Percentiles rank a stretch among this genome's conserved stretches.
Conservation (phyloP, 352 stramenopile species). For the Globisporangium splendens region DNA sequence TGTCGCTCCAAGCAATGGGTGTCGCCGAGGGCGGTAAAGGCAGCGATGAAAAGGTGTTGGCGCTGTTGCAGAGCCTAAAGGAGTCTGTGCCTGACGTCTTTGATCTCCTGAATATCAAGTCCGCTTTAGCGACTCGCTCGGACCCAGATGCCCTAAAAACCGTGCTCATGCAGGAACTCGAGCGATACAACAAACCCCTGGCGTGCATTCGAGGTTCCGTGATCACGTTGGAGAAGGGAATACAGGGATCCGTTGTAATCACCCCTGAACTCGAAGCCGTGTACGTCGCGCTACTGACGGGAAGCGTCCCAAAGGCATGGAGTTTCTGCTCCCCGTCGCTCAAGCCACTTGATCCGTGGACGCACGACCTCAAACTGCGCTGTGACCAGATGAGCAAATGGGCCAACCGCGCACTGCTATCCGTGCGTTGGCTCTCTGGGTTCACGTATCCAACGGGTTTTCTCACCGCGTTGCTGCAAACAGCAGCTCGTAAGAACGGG, state of each 20-base stretch:
- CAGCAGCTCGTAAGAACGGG: slow-evolving; percentile 91
- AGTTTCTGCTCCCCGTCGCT: slow-evolving; percentile 93
- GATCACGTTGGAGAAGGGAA: slow-evolving; percentile 85
- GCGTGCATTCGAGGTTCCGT: slow-evolving; percentile 76
- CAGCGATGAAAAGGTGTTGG: slow-evolving; percentile 89
- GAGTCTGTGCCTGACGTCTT: slow-evolving; percentile 90
- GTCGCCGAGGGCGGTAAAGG: slow-evolving; percentile 78
- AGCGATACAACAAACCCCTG: slow-evolving; percentile 92
- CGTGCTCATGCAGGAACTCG: slow-evolving; percentile 93
- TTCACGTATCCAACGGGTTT: slow-evolving; percentile 97
- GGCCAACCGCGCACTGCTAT: slow-evolving; percentile 79
- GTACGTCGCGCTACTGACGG: slow-evolving; percentile 88
- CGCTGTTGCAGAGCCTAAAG: slow-evolving; percentile 73
- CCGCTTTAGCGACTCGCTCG: slow-evolving; percentile 50
- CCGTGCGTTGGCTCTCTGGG: slow-evolving; percentile 93
- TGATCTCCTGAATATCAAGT: slow-evolving; percentile 78
- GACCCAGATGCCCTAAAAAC: slow-evolving; percentile 93
- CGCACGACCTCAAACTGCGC: slow-evolving; percentile 87
- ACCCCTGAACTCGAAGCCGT: slow-evolving; percentile 93
- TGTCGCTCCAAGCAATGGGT: slow-evolving; percentile 87
- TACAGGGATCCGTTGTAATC: slow-evolving; percentile 93
- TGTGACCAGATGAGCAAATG: slow-evolving; percentile 91
- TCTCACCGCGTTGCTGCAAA: slow-evolving; percentile 95
- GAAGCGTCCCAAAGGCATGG: slow-evolving; percentile 89
- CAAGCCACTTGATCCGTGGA: slow-evolving; percentile 92